These are phyloP conservation scores for Botrytis medusae DNA, from an alignment of 2,329 filamentous ascomycete species.

Conservation along the genomic window DNA sequence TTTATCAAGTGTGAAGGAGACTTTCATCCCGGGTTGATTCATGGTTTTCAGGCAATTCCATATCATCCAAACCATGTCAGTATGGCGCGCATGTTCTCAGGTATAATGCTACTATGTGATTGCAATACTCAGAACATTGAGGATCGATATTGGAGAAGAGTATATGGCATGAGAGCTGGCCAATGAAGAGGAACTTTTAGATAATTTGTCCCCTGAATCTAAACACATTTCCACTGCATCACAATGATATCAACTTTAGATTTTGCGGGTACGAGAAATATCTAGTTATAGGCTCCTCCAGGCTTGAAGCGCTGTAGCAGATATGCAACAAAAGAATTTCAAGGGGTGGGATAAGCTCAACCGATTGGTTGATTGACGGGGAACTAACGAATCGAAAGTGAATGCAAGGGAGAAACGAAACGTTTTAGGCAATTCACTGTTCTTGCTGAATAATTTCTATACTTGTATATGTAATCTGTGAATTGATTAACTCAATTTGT, in stretches of 20 bases:
- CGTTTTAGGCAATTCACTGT: background rate
- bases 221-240: background rate
- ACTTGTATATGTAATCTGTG: background rate
- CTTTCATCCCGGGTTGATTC: constrained; percentile 25
- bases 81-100: background rate
- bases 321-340: background rate
- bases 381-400: background rate
- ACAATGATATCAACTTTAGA: background rate
- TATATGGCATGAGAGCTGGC: background rate
- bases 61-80: background rate
- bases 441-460: background rate
- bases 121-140: background rate
- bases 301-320: background rate
- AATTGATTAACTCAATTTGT: background rate
- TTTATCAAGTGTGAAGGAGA: constrained; percentile 30
- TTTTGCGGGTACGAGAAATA: background rate
- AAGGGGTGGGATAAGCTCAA: background rate
- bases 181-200: no score
- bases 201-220: no score
- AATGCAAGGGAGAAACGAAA: background rate
- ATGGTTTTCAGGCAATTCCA: background rate
- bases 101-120: background rate
- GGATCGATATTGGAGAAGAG: background rate
- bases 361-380: background rate
- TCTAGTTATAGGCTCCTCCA: background rate